Evolutionary conservation across 1,284 basidiomycete genomes (phyloP).

Genomic region (Ganoderma boninense): DNA sequence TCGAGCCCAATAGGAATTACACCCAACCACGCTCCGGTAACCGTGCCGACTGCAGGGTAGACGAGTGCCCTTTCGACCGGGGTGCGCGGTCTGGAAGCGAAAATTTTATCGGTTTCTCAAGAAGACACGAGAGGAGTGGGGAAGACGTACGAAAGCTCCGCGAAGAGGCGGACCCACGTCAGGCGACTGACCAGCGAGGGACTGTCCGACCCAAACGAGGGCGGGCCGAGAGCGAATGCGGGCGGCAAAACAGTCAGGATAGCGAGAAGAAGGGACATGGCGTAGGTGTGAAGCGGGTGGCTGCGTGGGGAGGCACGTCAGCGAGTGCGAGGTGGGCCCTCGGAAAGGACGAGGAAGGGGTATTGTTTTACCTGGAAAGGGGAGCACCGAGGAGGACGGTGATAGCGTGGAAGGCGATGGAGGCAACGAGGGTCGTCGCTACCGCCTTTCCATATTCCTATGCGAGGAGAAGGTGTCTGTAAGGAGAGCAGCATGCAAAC

Average conservation of each 20-base stretch:
- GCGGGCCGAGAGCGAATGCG: conserved; percentile 75
- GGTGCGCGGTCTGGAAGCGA: conserved; percentile 59
- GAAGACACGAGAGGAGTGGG: background rate
- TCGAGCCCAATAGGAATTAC: conserved; percentile 88
- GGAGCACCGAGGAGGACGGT: conserved; percentile 83
- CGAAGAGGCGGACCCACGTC: conserved; percentile 82
- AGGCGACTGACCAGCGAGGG: conserved; percentile 53
- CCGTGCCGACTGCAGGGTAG: conserved; percentile 80
- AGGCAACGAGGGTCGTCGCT: conserved; percentile 58
- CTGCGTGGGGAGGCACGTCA: conserved; percentile 40
- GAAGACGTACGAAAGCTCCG: conserved; percentile 75
- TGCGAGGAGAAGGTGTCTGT: conserved; percentile 13
- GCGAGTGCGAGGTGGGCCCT: background rate
- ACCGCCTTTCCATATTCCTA: conserved; percentile 61
- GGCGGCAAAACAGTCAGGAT: conserved; percentile 74
- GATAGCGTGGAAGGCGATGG: conserved; percentile 57
- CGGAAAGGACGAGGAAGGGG: conserved; percentile 6
- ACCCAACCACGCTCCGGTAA: conserved; percentile 82
- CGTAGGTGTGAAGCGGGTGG: conserved; percentile 64
- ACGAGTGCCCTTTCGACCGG: conserved; percentile 79
- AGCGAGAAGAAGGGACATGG: conserved; percentile 75
- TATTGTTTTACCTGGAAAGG: conserved; percentile 53
- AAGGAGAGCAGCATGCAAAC: conserved; percentile 13
- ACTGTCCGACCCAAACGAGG: conserved; percentile 53
- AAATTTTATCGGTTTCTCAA: conserved; percentile 4